Conservation (phyloP, 768 basidiomycete species). For the Amanita subjunquillea region DNA sequence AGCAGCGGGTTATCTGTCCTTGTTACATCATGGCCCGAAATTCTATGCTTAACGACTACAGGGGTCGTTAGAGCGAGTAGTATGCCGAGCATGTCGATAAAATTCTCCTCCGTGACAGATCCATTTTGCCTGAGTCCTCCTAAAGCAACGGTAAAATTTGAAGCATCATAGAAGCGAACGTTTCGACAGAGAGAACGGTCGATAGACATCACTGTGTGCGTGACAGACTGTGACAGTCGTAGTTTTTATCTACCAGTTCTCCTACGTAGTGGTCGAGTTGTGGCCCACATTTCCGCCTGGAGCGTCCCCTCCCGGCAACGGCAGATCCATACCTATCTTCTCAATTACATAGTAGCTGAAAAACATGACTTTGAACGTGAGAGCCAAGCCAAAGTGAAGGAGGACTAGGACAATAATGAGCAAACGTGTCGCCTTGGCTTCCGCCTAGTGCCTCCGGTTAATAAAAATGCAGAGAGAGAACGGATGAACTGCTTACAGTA, state of each 20-base stretch:
- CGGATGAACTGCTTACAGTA: conserved; percentile 38
- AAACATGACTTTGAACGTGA: conserved; percentile 77
- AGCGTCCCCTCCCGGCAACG: conserved; percentile 29
- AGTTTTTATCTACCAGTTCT: too few relatives aligned
- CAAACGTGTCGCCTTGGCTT: conserved; percentile 78
- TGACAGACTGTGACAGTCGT: not conserved
- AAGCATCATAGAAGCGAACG: too few relatives aligned
- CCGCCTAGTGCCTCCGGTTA: conserved; percentile 40
- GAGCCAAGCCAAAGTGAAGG: conserved; percentile 71
- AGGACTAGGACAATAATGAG: conserved; percentile 66
- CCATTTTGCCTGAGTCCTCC: too few relatives aligned
- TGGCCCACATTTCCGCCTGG: conserved; percentile 7
- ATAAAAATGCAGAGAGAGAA: not conserved
- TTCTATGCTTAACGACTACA: too few relatives aligned
- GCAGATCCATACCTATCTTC: conserved; percentile 31
- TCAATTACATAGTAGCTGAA: conserved; percentile 43
- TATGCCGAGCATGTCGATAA: too few relatives aligned
- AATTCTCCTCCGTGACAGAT: too few relatives aligned
- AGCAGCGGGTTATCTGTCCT: too few relatives aligned
- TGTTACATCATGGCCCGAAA: too few relatives aligned
- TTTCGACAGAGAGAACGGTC: too few relatives aligned
- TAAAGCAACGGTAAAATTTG: too few relatives aligned
- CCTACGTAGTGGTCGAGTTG: not conserved
- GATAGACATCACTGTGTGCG: too few relatives aligned
- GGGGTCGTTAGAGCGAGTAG: too few relatives aligned